Evolutionary conservation across 768 basidiomycete species (phyloP).

Genomic region (Lentinula sp.): DNA sequence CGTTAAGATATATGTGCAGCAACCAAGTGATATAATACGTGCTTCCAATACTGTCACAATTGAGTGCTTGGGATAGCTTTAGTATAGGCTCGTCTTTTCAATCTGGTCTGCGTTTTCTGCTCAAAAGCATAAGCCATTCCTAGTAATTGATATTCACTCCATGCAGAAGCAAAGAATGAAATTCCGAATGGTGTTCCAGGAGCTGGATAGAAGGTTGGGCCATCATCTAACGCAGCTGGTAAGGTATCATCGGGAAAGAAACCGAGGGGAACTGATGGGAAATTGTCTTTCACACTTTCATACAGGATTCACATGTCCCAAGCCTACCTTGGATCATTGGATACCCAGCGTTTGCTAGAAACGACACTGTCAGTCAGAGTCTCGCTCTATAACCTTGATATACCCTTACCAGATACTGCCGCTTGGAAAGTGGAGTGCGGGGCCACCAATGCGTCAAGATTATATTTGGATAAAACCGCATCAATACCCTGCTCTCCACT

Average conservation of each 20-base stretch:
- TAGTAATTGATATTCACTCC: slow-evolving; percentile 52
- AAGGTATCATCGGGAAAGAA: slow-evolving; percentile 46
- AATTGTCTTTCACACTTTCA: too few relatives aligned
- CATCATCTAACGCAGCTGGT: slow-evolving; percentile 26
- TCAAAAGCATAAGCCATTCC: slow-evolving; percentile 61
- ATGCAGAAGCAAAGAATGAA: slow-evolving; percentile 56
- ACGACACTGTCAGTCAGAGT: neutral
- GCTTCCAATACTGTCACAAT: slow-evolving; percentile 9
- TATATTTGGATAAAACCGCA: slow-evolving; percentile 35
- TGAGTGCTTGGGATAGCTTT: slow-evolving; percentile 55
- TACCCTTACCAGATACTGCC: slow-evolving; percentile 26
- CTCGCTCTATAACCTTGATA: too few relatives aligned
- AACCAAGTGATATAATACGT: too few relatives aligned
- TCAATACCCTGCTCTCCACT: slow-evolving; percentile 45
- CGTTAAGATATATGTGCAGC: too few relatives aligned
- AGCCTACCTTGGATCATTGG: slow-evolving; percentile 55
- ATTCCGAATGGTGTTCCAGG: slow-evolving; percentile 51
- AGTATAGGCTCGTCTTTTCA: slow-evolving; percentile 40
- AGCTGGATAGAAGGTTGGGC: slow-evolving; percentile 36
- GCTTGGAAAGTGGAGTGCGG: slow-evolving; percentile 33
- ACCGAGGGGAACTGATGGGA: slow-evolving; percentile 43
- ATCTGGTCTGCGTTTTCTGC: slow-evolving; percentile 50
- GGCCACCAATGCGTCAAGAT: slow-evolving; percentile 47
- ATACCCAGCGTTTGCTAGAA: slow-evolving; percentile 52
- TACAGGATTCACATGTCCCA: slow-evolving; percentile 5